Conservation (phyloP, 176 grass and related monocot genomes). For the Ampelocalamus luodianensis region DNA sequence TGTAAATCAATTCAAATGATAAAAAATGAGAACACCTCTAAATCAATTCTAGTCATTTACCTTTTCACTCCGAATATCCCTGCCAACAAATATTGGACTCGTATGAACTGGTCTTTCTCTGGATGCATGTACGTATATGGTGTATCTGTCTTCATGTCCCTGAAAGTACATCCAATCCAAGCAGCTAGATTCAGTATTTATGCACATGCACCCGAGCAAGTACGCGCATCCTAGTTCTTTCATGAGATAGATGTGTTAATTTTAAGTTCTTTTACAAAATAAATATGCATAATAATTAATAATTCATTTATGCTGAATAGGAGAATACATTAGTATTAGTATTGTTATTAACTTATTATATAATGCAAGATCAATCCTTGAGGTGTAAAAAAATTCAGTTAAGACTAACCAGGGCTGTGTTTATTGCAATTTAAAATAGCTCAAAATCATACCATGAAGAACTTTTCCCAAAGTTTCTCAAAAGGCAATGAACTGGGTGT, state of each 20-base stretch:
- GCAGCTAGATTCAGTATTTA: constrained; percentile 17
- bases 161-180: constrained; percentile 43
- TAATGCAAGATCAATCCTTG: not conserved
- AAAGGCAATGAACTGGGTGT: constrained; percentile 92
- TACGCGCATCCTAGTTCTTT: constrained; percentile 26
- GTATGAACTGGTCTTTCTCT: constrained; percentile 69
- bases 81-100: constrained; percentile 75
- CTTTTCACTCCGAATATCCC: constrained; percentile 91
- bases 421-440: constrained; percentile 24
- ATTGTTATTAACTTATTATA: not conserved
- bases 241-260: not conserved
- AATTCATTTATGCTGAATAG: not conserved
- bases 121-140: constrained; percentile 95
- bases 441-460: constrained; percentile 80
- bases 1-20: constrained; percentile 3
- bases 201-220: constrained; percentile 23
- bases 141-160: constrained; percentile 97
- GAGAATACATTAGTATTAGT: constrained; percentile 4
- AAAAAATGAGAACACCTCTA: not conserved
- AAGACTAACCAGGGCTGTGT: not conserved
- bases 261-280: not conserved
- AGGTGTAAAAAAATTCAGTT: not conserved
- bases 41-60: constrained; percentile 42
- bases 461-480: constrained; percentile 97
- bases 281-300: constrained; percentile 1